Evolutionary conservation across 345 rosid genomes (phyloP).

Genomic region (Lepidium aucheri): DNA sequence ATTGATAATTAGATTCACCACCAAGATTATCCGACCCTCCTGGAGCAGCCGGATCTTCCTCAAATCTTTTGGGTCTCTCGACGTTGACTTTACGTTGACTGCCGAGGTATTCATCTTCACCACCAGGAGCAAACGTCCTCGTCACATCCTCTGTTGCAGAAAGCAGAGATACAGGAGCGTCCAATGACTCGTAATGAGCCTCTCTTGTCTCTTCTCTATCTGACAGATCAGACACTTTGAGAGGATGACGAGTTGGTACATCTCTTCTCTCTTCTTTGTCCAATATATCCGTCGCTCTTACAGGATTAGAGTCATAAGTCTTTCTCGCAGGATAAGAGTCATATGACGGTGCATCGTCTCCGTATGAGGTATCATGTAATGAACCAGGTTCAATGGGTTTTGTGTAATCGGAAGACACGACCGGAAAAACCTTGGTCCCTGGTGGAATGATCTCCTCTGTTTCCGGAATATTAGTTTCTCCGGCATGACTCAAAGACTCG

Average conservation of each 20-base stretch:
- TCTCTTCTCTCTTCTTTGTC: conserved; percentile 1
- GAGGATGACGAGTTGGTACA: neutral
- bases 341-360: neutral
- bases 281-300: neutral
- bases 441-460: conserved; percentile 19
- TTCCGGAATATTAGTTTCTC: conserved; percentile 20
- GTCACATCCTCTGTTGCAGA: conserved; percentile 27
- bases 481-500: conserved; percentile 16
- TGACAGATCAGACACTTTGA: neutral
- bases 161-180: conserved; percentile 27
- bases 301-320: neutral
- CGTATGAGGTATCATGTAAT: neutral
- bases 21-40: conserved; percentile 8
- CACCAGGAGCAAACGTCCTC: conserved; percentile 24
- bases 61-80: conserved; percentile 33
- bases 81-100: conserved; percentile 32
- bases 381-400: neutral
- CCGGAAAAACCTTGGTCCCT: conserved; percentile 17
- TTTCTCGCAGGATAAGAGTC: neutral
- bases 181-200: conserved; percentile 21
- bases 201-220: conserved; percentile 26
- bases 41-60: conserved; percentile 53
- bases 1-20: conserved; percentile 43
- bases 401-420: conserved; percentile 8
- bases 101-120: conserved; percentile 18